These are phyloP conservation scores for Aspergillus kassunensis DNA, from an alignment of 495 filamentous ascomycete species.

Conservation along the genomic window DNA sequence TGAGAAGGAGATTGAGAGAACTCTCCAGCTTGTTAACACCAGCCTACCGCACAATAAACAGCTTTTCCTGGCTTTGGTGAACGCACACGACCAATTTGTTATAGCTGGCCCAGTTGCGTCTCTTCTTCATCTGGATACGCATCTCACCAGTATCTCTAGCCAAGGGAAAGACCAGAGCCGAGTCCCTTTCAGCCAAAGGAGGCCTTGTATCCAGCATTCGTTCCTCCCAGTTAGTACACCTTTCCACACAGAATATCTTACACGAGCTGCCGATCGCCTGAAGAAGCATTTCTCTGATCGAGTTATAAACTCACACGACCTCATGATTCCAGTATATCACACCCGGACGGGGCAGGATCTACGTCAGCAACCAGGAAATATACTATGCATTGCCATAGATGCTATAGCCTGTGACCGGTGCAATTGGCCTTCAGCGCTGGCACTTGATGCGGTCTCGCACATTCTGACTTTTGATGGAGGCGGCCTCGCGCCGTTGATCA, in stretches of 20 bases:
- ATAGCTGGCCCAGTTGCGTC: conserved; percentile 28
- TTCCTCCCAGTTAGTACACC: conserved; percentile 31
- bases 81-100: conserved; percentile 27
- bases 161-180: conserved; percentile 17
- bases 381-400: conserved; percentile 19
- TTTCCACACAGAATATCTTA: conserved; percentile 34
- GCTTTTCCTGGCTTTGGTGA: conserved; percentile 26
- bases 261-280: conserved; percentile 11
- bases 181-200: conserved; percentile 20
- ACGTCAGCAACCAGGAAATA: conserved; percentile 9
- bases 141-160: conserved; percentile 7
- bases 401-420: conserved; percentile 22
- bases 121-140: conserved; percentile 16
- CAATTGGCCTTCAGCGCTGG: conserved; percentile 16
- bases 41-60: conserved; percentile 8
- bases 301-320: conserved; percentile 14
- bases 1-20: neutral
- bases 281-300: conserved; percentile 16
- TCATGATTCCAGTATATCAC: conserved; percentile 32
- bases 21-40: conserved; percentile 9
- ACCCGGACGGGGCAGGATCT: conserved; percentile 31
- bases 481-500: conserved; percentile 13
- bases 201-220: conserved; percentile 13
- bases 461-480: conserved; percentile 21
- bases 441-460: conserved; percentile 7